Evolutionary conservation across 768 basidiomycete species (phyloP).

Genomic region (Sporobolomyces pararoseus): DNA sequence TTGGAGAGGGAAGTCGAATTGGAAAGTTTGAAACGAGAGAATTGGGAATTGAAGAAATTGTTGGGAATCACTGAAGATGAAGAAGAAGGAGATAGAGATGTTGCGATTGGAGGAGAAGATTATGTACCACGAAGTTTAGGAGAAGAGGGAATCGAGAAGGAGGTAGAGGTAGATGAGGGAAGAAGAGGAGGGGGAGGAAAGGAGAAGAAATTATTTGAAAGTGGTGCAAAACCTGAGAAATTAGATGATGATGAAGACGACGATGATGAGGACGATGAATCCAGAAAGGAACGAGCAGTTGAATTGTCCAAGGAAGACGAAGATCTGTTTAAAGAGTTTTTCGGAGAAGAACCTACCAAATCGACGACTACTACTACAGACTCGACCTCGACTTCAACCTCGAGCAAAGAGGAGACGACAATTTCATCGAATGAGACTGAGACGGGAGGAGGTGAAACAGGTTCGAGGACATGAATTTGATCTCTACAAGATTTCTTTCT

Average conservation of each 20-base stretch:
- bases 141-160: not conserved
- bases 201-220: not conserved
- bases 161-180: not conserved
- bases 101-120: not conserved
- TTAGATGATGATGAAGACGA: not conserved
- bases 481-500: no score
- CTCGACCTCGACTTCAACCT: no score
- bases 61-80: conserved; percentile 55
- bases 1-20: conserved; percentile 85
- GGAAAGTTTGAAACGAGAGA: conserved; percentile 72
- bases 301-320: conserved; percentile 1
- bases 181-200: not conserved
- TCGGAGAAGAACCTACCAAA: not conserved
- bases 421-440: no score
- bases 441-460: no score
- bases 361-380: no score
- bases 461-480: no score
- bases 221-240: conserved; percentile 6
- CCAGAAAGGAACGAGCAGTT: not conserved
- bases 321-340: not conserved
- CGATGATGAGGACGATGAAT: not conserved
- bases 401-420: no score
- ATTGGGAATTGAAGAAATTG: conserved; percentile 67
- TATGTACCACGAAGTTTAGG: no score
- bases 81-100: conserved; percentile 1